Percentiles rank a stretch among this genome's conserved stretches.
Conservation (phyloP, 179 eudicot genomes). For the Nepenthes alata region DNA sequence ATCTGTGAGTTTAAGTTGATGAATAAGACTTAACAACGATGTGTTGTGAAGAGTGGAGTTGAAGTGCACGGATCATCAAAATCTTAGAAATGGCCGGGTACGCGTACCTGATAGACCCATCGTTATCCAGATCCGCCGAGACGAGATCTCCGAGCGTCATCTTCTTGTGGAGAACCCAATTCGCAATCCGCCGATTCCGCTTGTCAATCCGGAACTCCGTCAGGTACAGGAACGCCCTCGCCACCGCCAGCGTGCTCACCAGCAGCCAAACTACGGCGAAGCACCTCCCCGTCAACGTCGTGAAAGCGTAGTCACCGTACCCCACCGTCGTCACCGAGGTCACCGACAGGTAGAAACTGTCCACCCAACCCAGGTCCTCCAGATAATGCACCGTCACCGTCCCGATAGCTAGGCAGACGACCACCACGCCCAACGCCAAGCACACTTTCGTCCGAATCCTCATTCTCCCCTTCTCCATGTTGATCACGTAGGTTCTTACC, state of each 20-base stretch:
- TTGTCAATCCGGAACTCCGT: conserved; percentile 58
- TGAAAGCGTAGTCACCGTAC: conserved; percentile 57
- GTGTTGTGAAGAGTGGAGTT: no score
- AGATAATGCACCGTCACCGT: conserved; percentile 27
- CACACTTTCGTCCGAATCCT: conserved; percentile 50
- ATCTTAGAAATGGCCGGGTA: no score
- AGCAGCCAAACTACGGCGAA: conserved; percentile 62
- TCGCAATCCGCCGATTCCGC: conserved; percentile 39
- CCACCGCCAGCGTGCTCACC: conserved; percentile 53
- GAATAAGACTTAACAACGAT: no score
- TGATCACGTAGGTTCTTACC: conserved; percentile 32
- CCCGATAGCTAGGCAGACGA: conserved; percentile 35
- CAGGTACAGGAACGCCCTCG: conserved; percentile 51
- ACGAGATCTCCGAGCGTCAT: conserved; percentile 46
- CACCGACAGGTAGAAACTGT: conserved; percentile 54
- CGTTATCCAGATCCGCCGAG: conserved; percentile 57
- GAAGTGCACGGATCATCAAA: no score
- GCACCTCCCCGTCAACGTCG: conserved; percentile 38
- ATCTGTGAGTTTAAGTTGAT: no score
- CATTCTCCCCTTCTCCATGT: conserved; percentile 42
- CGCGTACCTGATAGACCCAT: conserved; percentile 60
- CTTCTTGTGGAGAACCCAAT: conserved; percentile 44
- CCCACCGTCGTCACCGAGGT: conserved; percentile 74
- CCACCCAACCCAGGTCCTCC: conserved; percentile 41
- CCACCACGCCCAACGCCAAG: conserved; percentile 50